Conservation (phyloP, 352 stramenopile genomes). For the Phytophthora pseudosyringae region DNA sequence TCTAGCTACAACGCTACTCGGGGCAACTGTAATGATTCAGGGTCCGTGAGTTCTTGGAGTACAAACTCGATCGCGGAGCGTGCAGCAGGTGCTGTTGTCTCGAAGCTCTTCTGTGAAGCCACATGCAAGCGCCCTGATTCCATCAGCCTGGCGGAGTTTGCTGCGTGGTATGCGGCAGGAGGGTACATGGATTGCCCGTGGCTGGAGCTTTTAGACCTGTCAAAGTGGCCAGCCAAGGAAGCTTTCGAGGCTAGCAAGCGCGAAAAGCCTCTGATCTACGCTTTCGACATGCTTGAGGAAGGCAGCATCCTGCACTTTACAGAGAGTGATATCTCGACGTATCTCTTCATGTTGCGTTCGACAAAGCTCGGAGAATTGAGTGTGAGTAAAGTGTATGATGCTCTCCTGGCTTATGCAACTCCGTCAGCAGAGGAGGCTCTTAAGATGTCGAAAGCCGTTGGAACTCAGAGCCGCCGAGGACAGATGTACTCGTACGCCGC, state of each 20-base stretch:
- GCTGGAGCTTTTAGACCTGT: conserved; percentile 96
- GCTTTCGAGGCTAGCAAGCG: conserved; percentile 88
- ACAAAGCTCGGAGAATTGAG: conserved; percentile 77
- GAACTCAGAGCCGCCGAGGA: conserved; percentile 43
- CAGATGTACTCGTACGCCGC: conserved; percentile 80
- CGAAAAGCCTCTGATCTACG: conserved; percentile 85
- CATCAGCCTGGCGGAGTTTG: conserved; percentile 96
- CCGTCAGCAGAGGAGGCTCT: conserved; percentile 71
- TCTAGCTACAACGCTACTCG: conserved; percentile 77
- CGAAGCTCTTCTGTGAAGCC: conserved; percentile 86
- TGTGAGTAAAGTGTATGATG: conserved; percentile 85
- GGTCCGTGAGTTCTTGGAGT: conserved; percentile 63
- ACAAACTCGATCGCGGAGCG: conserved; percentile 85
- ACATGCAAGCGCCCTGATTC: conserved; percentile 66
- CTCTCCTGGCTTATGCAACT: conserved; percentile 72
- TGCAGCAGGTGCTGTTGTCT: conserved; percentile 91
- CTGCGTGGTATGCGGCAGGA: conserved; percentile 95
- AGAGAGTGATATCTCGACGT: conserved; percentile 86
- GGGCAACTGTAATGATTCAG: conserved; percentile 67
- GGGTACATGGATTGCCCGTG: conserved; percentile 96
- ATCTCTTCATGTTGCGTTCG: conserved; percentile 83
- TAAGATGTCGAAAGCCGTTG: conserved; percentile 65
- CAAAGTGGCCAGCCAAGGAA: conserved; percentile 94
- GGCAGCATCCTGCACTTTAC: conserved; percentile 86
- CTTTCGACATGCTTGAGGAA: conserved; percentile 88